Percentiles rank a stretch among this genome's conserved stretches.
phyloP scores from a whole-genome alignment of 2,329 filamentous ascomycete genomes.

The Aplosporella prunicola region DNA sequence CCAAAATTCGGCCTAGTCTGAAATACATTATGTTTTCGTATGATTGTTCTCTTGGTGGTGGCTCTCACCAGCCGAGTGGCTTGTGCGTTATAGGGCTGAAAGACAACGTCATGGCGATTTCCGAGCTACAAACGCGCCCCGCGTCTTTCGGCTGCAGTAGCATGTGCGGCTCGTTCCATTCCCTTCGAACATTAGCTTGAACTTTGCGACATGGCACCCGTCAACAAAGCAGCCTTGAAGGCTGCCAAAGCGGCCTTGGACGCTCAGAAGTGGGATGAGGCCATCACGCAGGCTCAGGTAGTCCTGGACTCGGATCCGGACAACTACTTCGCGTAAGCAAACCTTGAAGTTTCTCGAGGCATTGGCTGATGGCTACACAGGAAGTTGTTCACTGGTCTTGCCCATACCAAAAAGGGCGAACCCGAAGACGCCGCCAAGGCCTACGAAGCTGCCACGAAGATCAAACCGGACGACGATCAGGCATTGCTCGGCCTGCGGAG shows the following conservation, averaged over 20 bases:
- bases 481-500: slow-evolving; percentile 86
- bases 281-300: slow-evolving; percentile 56
- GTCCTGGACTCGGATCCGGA: slow-evolving; percentile 63
- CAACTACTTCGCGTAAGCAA: slow-evolving; percentile 81
- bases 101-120: neutral
- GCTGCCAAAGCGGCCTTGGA: slow-evolving; percentile 70
- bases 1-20: too few species aligned
- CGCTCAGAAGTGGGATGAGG: slow-evolving; percentile 68
- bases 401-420: slow-evolving; percentile 65
- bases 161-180: too few species aligned
- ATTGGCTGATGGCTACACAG: slow-evolving; percentile 31
- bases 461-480: slow-evolving; percentile 68
- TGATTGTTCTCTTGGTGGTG: too few species aligned
- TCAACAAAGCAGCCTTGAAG: slow-evolving; percentile 66
- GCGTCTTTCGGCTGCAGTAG: too few species aligned
- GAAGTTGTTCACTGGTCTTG: slow-evolving; percentile 79
- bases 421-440: slow-evolving; percentile 64
- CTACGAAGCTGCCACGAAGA: slow-evolving; percentile 61
- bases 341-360: slow-evolving; percentile 1
- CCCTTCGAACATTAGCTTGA: neutral
- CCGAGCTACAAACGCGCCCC: slow-evolving; percentile 1
- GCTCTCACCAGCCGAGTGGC: too few species aligned
- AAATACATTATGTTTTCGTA: too few species aligned
- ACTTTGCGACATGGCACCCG: slow-evolving; percentile 17
- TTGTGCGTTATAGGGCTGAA: slow-evolving; percentile 8